Percentiles rank a stretch among this genome's conserved stretches.
These are phyloP conservation scores for Populus simonii DNA, from an alignment of 345 rosid genomes.

Conservation along the genomic window DNA sequence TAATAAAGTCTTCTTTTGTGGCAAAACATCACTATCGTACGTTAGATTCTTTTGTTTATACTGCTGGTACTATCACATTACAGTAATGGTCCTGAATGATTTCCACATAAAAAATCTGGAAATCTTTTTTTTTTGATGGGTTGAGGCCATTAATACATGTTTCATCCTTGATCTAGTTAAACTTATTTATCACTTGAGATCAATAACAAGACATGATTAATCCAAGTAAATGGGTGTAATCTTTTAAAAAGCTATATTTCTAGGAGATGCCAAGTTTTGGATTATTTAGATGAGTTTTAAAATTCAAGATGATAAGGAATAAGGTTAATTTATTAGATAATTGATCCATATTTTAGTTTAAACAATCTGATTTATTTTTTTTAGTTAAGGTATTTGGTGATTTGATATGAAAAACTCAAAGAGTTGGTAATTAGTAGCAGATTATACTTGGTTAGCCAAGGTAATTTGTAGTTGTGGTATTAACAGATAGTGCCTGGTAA, in stretches of 20 bases:
- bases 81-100: not conserved
- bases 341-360: no score
- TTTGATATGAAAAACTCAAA: no score
- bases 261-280: not conserved
- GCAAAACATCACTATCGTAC: not conserved
- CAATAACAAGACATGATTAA: not conserved
- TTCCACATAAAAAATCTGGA: no score
- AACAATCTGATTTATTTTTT: no score
- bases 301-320: no score
- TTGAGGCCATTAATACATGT: not conserved
- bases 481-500: no score
- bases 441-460: no score
- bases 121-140: not conserved
- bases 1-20: not conserved
- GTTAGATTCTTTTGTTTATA: not conserved
- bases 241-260: not conserved
- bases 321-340: no score
- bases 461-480: rapidly evolving
- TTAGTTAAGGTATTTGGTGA: no score
- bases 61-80: not conserved
- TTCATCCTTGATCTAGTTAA: no score
- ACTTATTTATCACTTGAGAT: not conserved
- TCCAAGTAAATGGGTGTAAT: not conserved
- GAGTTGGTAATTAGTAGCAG: rapidly evolving
- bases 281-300: no score